phyloP scores from a whole-genome alignment of 2,329 filamentous ascomycete species.

The Aspergillus glaucus region DNA sequence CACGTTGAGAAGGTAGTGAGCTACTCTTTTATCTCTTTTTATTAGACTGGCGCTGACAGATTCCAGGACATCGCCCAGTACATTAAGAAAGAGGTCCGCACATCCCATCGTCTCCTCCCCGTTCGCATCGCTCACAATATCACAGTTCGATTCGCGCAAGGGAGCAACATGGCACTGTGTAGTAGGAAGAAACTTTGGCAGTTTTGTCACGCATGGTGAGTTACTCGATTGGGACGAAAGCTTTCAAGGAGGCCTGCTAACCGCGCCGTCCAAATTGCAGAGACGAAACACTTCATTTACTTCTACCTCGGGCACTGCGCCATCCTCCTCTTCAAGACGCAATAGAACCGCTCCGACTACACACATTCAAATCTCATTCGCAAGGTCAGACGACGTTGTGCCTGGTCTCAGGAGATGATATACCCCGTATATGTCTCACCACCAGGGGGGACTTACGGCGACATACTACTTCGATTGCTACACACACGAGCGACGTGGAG shows the following conservation, averaged over 20 bases:
- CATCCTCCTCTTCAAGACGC: conserved; percentile 97
- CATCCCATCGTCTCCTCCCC: conserved; percentile 5
- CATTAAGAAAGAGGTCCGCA: conserved; percentile 81
- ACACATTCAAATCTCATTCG: background rate
- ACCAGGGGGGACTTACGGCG: background rate
- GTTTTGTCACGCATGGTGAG: conserved; percentile 95
- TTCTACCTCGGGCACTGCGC: conserved; percentile 99
- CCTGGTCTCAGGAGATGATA: background rate
- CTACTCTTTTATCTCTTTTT: background rate
- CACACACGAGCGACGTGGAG: too few species aligned
- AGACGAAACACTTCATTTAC: conserved; percentile 99
- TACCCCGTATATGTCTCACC: background rate
- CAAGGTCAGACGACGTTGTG: background rate
- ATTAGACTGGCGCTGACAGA: conserved; percentile 8
- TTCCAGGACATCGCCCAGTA: conserved; percentile 87
- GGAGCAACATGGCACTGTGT: conserved; percentile 99
- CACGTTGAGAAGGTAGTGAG: conserved; percentile 61
- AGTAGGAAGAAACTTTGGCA: conserved; percentile 96
- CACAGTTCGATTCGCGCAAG: conserved; percentile 90
- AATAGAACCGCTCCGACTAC: conserved; percentile 46
- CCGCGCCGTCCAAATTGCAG: conserved; percentile 42
- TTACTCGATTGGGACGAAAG: background rate
- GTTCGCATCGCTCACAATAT: conserved; percentile 15
- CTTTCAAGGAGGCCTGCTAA: conserved; percentile 3
- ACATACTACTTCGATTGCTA: background rate